Conservation (phyloP, 768 basidiomycete genomes). For the Suillus brevipes region DNA sequence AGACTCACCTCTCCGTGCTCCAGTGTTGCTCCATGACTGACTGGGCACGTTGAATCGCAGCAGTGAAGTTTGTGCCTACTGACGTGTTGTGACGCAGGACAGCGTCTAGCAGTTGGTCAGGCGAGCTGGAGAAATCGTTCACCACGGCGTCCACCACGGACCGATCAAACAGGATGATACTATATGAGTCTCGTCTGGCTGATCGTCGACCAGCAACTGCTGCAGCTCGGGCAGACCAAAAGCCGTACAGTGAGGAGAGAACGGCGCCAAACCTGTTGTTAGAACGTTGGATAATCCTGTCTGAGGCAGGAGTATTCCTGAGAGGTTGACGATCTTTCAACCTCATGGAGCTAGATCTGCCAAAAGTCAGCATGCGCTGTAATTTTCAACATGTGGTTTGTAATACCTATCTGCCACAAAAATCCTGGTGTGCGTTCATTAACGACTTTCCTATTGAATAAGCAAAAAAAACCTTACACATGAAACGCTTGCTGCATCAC, state of each 20-base stretch:
- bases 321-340: constrained; percentile 43
- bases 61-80: constrained; percentile 45
- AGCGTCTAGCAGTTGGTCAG: constrained; percentile 43
- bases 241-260: constrained; percentile 51
- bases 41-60: constrained; percentile 40
- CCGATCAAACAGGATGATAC: constrained; percentile 48
- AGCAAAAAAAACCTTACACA: constrained; percentile 45
- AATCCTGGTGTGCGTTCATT: constrained; percentile 33
- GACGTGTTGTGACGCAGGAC: constrained; percentile 33
- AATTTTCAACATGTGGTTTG: not conserved
- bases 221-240: constrained; percentile 54
- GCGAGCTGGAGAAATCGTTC: constrained; percentile 49
- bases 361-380: not conserved
- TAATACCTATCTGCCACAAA: constrained; percentile 53
- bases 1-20: constrained; percentile 48
- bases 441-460: not conserved
- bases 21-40: constrained; percentile 45
- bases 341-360: constrained; percentile 54
- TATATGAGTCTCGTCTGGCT: constrained; percentile 54
- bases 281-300: constrained; percentile 35
- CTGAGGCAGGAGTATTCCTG: constrained; percentile 40
- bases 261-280: constrained; percentile 61
- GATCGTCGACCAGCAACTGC: constrained; percentile 31
- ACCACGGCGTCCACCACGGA: constrained; percentile 22
- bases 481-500: constrained; percentile 56